Base-by-base conservation (phyloP, 2,329 filamentous ascomycete genomes). In the Aspergillus hiratsukae region DNA sequence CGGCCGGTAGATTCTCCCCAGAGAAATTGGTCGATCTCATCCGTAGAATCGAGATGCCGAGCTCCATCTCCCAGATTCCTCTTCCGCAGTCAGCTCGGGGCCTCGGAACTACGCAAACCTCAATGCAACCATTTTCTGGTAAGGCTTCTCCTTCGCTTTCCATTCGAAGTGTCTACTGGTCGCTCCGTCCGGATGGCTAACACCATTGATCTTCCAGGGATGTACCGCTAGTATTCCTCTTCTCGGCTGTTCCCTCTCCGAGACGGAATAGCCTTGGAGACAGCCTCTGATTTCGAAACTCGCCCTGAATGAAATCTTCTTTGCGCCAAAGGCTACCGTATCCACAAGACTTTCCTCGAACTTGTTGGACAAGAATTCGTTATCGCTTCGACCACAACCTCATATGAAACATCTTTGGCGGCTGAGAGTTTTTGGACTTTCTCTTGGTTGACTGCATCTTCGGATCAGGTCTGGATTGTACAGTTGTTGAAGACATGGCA, bases 21-120 rank as follows among this genome's bases (percentile, higher is more conserved):
- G 78, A 85, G 35, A 86, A 83, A 57, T 80, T 97, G 76, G 87
- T 94, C 6, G 82, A 84, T 31, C 78, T 97, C 43, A 78, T 99
- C 23, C 83, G 86, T 31, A 81, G 85, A 53, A 84, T 87, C 6
- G 78, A 83, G 25, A 79, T 94, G 9, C 89, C 88, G 0, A 82
- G 84, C 4, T 71, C 70, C 28, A 69, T 75, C 35, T 66, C 69
- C 19, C 75, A 77, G 55, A 68, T 76, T 45, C 71, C 68, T 28
- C 64, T 73, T n/a, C 69, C 69, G 4, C 70, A 68, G 55, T 65
- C 66, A 49, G 66, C 63, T 21, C 69, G 69, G 51, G 70, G 70
- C 35, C 58, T 71, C 28, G 66, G 66, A 25, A 58, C 61, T 31
- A 60, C 61, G 7, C 67, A 69, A 51, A 49, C 58, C 19, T 59